phyloP scores from a whole-genome alignment of 176 grass and related monocot genomes.

The Otatea glauca region DNA sequence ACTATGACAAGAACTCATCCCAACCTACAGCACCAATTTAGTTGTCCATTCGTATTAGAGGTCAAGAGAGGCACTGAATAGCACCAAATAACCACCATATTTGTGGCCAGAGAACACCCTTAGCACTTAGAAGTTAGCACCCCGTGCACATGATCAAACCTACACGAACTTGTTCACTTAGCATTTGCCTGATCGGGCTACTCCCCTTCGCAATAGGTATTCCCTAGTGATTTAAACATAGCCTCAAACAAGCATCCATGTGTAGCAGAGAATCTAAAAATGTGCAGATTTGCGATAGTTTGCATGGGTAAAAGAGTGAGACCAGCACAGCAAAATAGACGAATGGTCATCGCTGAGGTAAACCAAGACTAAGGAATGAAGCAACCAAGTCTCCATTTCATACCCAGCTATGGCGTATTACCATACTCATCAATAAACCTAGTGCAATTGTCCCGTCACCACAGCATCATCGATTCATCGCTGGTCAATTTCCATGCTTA shows the following conservation, averaged over 20 bases:
- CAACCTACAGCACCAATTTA: not conserved
- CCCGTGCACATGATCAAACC: constrained; percentile 12
- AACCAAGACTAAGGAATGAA: not conserved
- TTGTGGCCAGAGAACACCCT: not conserved
- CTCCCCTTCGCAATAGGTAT: constrained; percentile 17
- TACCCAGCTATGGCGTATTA: not conserved
- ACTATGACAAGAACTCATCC: constrained; percentile 4
- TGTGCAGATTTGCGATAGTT: not conserved
- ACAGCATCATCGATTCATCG: not conserved
- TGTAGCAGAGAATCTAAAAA: not conserved
- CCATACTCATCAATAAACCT: not conserved
- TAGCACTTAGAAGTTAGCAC: not conserved
- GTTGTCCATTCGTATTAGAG: not conserved
- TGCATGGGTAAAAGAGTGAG: not conserved
- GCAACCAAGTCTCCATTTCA: constrained; percentile 4
- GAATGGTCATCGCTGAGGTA: not conserved
- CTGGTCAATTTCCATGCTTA: not conserved
- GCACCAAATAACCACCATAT: constrained; percentile 14
- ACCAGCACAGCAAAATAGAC: not conserved
- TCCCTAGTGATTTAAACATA: not conserved
- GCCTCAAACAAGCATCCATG: not conserved
- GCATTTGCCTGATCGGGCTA: not conserved
- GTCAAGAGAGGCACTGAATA: not conserved
- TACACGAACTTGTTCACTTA: not conserved
- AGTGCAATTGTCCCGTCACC: not conserved